A percentile compares a stretch with the other conserved stretches of the same genome.
These are phyloP conservation scores for Rhinocladiella similis DNA, from an alignment of 2,329 filamentous ascomycete genomes.

Conservation along the genomic window DNA sequence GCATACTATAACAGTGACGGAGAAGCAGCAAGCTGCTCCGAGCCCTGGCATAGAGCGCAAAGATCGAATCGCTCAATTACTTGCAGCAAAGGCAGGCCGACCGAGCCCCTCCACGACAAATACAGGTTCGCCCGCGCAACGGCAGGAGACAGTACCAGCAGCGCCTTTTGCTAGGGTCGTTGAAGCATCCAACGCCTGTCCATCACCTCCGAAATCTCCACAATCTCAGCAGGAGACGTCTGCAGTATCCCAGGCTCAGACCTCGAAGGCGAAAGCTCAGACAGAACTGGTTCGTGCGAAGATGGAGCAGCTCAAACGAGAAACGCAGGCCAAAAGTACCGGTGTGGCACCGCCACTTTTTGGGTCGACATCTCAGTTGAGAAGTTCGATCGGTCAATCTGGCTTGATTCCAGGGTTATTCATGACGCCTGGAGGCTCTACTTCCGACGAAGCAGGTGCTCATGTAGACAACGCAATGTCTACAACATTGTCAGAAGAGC, in stretches of 20 bases:
- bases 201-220: neutral
- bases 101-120: slow-evolving; percentile 15
- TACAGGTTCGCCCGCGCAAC: neutral
- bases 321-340: slow-evolving; percentile 35
- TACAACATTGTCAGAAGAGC: slow-evolving; percentile 2
- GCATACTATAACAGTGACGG: no score
- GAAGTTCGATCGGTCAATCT: slow-evolving; percentile 11
- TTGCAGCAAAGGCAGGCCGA: slow-evolving; percentile 71
- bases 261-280: slow-evolving; percentile 58
- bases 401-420: slow-evolving; percentile 54
- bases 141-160: neutral
- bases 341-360: neutral
- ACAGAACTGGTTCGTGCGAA: slow-evolving; percentile 77
- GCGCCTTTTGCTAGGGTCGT: neutral
- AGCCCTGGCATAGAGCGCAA: slow-evolving; percentile 64
- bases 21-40: slow-evolving; percentile 28
- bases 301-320: slow-evolving; percentile 70
- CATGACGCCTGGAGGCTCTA: slow-evolving; percentile 39
- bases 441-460: slow-evolving; percentile 4
- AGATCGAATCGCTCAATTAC: slow-evolving; percentile 72
- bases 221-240: neutral
- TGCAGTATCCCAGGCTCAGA: neutral
- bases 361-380: slow-evolving; percentile 1
- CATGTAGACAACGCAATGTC: neutral
- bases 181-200: neutral